phyloP scores from a whole-genome alignment of 2,329 filamentous ascomycete species.

The Cytospora piceae region DNA sequence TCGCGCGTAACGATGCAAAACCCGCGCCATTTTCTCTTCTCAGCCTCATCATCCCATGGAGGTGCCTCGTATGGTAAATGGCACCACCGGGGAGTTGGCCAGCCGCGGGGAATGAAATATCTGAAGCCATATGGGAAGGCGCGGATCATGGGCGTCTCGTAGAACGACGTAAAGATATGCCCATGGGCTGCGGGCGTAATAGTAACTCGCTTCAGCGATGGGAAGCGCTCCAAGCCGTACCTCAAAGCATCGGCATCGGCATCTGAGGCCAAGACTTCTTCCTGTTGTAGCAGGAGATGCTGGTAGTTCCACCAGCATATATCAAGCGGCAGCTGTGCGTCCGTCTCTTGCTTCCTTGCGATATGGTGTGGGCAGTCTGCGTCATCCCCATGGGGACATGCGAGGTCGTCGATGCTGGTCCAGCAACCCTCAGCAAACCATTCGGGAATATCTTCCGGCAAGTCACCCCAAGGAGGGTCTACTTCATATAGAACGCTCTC shows the following conservation, averaged over 20 bases:
- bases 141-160: slow-evolving; percentile 48
- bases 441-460: neutral
- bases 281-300: slow-evolving; percentile 40
- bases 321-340: neutral
- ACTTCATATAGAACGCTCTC: no score
- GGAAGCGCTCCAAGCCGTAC: slow-evolving; percentile 42
- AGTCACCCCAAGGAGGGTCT: no score
- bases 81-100: slow-evolving; percentile 31
- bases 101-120: slow-evolving; percentile 43
- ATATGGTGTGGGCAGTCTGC: slow-evolving; percentile 10
- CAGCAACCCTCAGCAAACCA: neutral
- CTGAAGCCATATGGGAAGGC: slow-evolving; percentile 45
- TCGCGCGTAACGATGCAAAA: slow-evolving; percentile 37
- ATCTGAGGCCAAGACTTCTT: slow-evolving; percentile 35
- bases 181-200: slow-evolving; percentile 47
- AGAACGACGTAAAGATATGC: slow-evolving; percentile 40
- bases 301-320: slow-evolving; percentile 39
- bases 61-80: neutral
- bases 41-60: slow-evolving; percentile 19
- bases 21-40: slow-evolving; percentile 38
- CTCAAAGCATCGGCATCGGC: slow-evolving; percentile 7
- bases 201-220: slow-evolving; percentile 41
- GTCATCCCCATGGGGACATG: slow-evolving; percentile 3
- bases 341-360: slow-evolving; percentile 12
- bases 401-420: neutral